These are phyloP conservation scores for Fusarium aywerte DNA, from an alignment of 2,329 filamentous ascomycete species.

Conservation along the genomic window DNA sequence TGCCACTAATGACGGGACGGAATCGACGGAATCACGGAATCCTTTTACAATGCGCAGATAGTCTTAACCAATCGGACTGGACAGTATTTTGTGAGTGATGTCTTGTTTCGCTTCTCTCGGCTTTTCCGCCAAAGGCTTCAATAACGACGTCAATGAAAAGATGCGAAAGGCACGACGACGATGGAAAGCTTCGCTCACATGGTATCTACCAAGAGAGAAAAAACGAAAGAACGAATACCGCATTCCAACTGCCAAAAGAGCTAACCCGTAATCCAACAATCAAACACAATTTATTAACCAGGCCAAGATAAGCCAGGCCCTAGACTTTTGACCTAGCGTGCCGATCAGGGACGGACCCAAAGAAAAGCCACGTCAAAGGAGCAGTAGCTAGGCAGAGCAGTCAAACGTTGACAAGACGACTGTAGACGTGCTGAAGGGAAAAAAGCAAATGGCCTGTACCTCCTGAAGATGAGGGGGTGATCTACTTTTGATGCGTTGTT, in stretches of 20 bases:
- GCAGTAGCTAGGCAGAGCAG: too few species aligned
- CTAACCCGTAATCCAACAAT: slow-evolving; percentile 17
- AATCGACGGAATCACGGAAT: slow-evolving; percentile 36
- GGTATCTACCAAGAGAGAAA: background rate
- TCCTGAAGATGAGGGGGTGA: background rate
- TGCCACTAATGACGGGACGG: slow-evolving; percentile 37
- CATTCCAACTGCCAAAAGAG: slow-evolving; percentile 27
- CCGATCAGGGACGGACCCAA: slow-evolving; percentile 19
- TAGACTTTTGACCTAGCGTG: slow-evolving; percentile 4
- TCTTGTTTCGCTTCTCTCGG: slow-evolving; percentile 11
- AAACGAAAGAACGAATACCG: background rate
- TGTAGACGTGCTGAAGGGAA: background rate
- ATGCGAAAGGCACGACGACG: background rate
- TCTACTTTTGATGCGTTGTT: background rate
- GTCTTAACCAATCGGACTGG: background rate
- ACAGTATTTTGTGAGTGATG: slow-evolving; percentile 3
- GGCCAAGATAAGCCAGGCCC: background rate
- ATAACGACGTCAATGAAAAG: background rate
- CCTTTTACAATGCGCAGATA: background rate
- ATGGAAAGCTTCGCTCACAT: background rate
- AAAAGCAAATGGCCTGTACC: slow-evolving; percentile 20
- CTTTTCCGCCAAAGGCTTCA: slow-evolving; percentile 7
- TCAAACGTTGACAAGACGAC: background rate
- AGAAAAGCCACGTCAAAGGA: too few species aligned
- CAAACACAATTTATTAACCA: background rate